Percentiles rank a stretch among this genome's conserved stretches.
phyloP scores from a whole-genome alignment of 139 green algal species.

The Chlorella sp. region DNA sequence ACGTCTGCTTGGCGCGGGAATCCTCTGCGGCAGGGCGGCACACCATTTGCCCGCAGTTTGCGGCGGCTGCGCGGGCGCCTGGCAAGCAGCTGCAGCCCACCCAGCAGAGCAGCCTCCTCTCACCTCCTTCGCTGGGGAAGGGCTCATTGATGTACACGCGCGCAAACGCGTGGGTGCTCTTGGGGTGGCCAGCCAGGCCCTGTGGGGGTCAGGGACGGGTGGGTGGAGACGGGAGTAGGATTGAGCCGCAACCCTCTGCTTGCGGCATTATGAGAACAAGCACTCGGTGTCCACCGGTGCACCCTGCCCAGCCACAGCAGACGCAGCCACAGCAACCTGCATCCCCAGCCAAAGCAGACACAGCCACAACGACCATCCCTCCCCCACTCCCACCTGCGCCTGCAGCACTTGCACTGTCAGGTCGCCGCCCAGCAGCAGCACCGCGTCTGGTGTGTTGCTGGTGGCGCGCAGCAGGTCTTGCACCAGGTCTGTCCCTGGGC shows the following conservation, averaged over 20 bases:
- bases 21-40: constrained; percentile 16
- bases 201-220: neutral
- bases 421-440: constrained; percentile 66
- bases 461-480: constrained; percentile 50
- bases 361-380: neutral
- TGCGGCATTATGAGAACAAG: neutral
- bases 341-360: too few relatives aligned
- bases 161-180: constrained; percentile 59
- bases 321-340: too few relatives aligned
- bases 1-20: constrained; percentile 48
- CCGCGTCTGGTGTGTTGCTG: constrained; percentile 40
- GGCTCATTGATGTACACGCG: constrained; percentile 46
- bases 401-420: constrained; percentile 57
- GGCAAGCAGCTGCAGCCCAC: too few relatives aligned
- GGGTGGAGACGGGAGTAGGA: neutral
- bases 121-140: constrained; percentile 27
- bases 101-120: too few relatives aligned
- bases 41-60: too few relatives aligned
- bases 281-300: too few relatives aligned
- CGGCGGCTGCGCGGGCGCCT: too few relatives aligned
- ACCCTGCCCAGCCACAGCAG: too few relatives aligned
- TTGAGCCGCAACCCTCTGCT: neutral
- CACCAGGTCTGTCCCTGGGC: too few relatives aligned
- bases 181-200: constrained; percentile 35
- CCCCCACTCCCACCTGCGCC: constrained; percentile 35